Percentiles rank a stretch among this genome's conserved stretches.
Conservation (phyloP, 345 rosid genomes). For the Hibiscus tridactylites region DNA sequence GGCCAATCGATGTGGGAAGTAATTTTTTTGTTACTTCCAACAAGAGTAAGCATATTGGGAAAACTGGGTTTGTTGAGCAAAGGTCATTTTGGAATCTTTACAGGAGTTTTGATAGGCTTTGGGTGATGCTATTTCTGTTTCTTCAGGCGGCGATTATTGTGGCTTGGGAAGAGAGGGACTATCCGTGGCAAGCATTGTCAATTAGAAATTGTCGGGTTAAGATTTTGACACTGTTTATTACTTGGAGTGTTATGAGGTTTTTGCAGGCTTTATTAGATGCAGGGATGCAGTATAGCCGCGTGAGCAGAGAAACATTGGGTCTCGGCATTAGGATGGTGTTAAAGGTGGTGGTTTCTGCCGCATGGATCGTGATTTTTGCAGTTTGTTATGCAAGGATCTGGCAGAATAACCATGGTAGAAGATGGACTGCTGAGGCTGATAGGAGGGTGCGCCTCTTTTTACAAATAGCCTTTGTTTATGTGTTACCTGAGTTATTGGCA, state of each 20-base stretch:
- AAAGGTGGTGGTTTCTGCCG: constrained; percentile 57
- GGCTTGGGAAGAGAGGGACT: constrained; percentile 49
- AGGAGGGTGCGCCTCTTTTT: constrained; percentile 50
- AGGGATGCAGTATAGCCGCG: constrained; percentile 48
- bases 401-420: constrained; percentile 42
- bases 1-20: constrained; percentile 76
- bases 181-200: constrained; percentile 63
- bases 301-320: constrained; percentile 67
- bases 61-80: constrained; percentile 96
- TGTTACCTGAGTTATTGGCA: constrained; percentile 75
- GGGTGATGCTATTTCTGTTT: constrained; percentile 74
- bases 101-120: constrained; percentile 84
- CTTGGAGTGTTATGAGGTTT: constrained; percentile 85
- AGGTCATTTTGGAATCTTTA: constrained; percentile 79
- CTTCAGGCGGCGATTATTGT: constrained; percentile 73
- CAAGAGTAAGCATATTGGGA: constrained; percentile 55
- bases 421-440: constrained; percentile 43
- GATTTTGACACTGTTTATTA: constrained; percentile 65
- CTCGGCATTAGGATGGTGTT: constrained; percentile 71
- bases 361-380: constrained; percentile 57
- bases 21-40: constrained; percentile 56
- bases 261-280: constrained; percentile 77
- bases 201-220: constrained; percentile 48
- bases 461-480: constrained; percentile 51
- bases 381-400: constrained; percentile 72